Conservation (phyloP, 2,329 filamentous ascomycete genomes). For the Graphilbum sp. region DNA sequence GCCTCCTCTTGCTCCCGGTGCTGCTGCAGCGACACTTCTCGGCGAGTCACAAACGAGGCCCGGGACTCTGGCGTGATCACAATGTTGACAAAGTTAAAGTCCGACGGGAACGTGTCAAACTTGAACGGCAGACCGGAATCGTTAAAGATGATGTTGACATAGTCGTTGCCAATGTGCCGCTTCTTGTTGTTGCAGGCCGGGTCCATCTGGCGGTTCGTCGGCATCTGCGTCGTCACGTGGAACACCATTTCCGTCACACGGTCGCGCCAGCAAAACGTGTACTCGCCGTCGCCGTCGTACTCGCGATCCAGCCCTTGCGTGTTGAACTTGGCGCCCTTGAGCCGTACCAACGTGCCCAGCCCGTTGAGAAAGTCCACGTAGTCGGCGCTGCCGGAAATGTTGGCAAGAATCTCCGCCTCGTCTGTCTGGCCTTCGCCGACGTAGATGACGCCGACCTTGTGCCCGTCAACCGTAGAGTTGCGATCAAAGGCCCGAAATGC, state of each 20-base stretch:
- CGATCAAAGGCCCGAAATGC: slow-evolving; percentile 72
- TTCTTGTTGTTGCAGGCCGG: slow-evolving; percentile 73
- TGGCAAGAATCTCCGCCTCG: slow-evolving; percentile 73
- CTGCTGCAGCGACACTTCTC: slow-evolving; percentile 21
- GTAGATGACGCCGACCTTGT: slow-evolving; percentile 91
- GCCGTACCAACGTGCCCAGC: slow-evolving; percentile 63
- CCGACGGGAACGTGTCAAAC: slow-evolving; percentile 83
- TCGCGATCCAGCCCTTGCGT: slow-evolving; percentile 76
- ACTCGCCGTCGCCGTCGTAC: slow-evolving; percentile 66
- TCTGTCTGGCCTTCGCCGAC: slow-evolving; percentile 72
- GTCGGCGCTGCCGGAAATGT: slow-evolving; percentile 70
- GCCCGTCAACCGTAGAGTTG: slow-evolving; percentile 78
- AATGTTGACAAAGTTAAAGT: slow-evolving; percentile 95
- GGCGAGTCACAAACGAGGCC: slow-evolving; percentile 54
- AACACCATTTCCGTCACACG: slow-evolving; percentile 90
- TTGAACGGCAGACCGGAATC: slow-evolving; percentile 80
- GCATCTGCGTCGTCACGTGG: slow-evolving; percentile 96
- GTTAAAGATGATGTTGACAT: slow-evolving; percentile 96
- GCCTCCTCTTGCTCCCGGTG: slow-evolving; percentile 9
- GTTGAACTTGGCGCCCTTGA: slow-evolving; percentile 78
- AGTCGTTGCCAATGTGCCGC: slow-evolving; percentile 90
- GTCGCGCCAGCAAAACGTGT: slow-evolving; percentile 88
- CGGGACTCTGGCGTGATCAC: slow-evolving; percentile 80
- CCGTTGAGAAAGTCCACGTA: slow-evolving; percentile 74
- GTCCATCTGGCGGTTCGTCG: slow-evolving; percentile 64